Base-by-base conservation (phyloP, 129 eudicot genomes). In the Chrysanthemum makinoi region DNA sequence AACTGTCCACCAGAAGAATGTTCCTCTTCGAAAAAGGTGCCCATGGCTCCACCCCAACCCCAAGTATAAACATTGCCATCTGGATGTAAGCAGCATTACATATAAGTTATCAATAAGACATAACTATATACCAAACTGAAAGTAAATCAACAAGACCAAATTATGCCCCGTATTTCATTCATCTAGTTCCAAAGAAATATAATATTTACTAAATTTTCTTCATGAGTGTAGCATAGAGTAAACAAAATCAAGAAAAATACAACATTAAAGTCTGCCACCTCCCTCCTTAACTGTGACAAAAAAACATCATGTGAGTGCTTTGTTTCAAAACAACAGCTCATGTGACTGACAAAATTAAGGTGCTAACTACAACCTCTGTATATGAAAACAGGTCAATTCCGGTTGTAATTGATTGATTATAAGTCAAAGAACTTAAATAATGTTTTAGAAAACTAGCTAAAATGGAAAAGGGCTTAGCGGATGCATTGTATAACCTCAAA, bases 41-140 rank as follows among this genome's bases (percentile, higher is more conserved):
- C 99, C 72, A 85, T 78, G 44, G 97, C 87, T 63, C 99, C 99
- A 76, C 99, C 96, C 99, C 99, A 94, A 50, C 99, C 99, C 99
- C 99, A 94, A 10, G 96, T 86, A 75, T 85, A 94, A 62, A 94
- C 77, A 72, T 86, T 73, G 62, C 89, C 96, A 58, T 84, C 97
- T 94, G 85, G 16, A 80, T 7, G 35, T 24, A 72, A 65, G 30
- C 20, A 70, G 17, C 60, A 73, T 44, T 46, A 72, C 69, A 62
- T 14, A 49, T 61, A 66, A 75, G 55, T 44, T 70, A 66, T 52
- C 11, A 70, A 26, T 9, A 65, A 75, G 10, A 16, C 6, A 18
- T 20, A 70, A 51, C 16, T 46, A 60, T 8, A 33, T n/a, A 65
- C 35, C 52, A 28, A 58, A 59, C 33, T 30, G 51, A 72, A 17